Conservation (phyloP, 495 filamentous ascomycete species). For the Penicillium ochrochloron region DNA sequence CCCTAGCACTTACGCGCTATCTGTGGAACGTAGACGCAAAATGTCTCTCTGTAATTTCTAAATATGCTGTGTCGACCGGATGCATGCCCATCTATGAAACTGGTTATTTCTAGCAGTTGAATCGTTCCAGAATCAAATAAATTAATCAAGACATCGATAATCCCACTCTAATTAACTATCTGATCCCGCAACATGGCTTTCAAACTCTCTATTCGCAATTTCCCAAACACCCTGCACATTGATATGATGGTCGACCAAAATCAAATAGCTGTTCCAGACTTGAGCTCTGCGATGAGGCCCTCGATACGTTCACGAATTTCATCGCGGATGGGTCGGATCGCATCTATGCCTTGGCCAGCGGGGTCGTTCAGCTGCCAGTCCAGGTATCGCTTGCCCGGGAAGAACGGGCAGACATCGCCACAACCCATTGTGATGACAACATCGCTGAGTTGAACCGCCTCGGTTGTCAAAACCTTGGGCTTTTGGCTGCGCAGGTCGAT, state of each 20-base stretch:
- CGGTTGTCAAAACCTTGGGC: constrained; percentile 33
- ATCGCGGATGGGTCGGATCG: constrained; percentile 28
- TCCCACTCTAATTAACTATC: too few species aligned
- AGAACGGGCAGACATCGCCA: constrained; percentile 37
- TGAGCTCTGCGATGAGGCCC: constrained; percentile 27
- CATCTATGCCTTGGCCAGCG: constrained; percentile 29
- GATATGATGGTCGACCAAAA: neutral
- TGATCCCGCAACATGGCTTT: neutral
- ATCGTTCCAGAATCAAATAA: neutral
- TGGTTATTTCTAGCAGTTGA: neutral
- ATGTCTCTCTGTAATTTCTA: too few species aligned
- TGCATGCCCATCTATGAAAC: too few species aligned
- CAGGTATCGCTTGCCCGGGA: constrained; percentile 34
- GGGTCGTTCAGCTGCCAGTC: constrained; percentile 38
- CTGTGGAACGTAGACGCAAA: too few species aligned
- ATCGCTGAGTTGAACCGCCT: constrained; percentile 33
- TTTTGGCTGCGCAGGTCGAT: constrained; percentile 34
- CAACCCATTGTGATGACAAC: constrained; percentile 40
- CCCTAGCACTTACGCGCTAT: too few species aligned
- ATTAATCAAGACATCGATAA: neutral
- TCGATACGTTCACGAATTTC: constrained; percentile 30
- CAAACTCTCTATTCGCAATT: neutral
- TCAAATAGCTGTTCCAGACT: constrained; percentile 13
- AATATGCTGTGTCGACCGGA: too few species aligned
- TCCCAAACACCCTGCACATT: neutral